These are phyloP conservation scores for Discostella pseudostelligera DNA, from an alignment of 108 stramenopile species.

Conservation along the genomic window DNA sequence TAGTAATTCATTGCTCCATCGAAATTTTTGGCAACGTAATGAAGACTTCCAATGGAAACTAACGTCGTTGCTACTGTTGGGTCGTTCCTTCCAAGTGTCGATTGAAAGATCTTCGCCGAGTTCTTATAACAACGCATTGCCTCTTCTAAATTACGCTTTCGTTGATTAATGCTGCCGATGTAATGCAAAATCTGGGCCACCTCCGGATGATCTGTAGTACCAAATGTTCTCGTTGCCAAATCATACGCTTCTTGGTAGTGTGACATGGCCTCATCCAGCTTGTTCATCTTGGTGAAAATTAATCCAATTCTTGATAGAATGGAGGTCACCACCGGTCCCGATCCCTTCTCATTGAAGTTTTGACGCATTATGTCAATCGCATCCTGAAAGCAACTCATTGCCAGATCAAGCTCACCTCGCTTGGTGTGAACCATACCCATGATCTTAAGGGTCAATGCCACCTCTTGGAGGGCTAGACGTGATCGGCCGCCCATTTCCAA, in stretches of 20 bases:
- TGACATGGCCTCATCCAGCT: conserved; percentile 68
- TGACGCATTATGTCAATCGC: conserved; percentile 63
- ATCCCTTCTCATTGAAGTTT: conserved; percentile 47
- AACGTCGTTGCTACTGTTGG: conserved; percentile 76
- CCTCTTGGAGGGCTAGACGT: conserved; percentile 57
- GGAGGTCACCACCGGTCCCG: conserved; percentile 45
- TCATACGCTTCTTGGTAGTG: conserved; percentile 79
- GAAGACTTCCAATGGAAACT: conserved; percentile 78
- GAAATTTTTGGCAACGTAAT: conserved; percentile 72
- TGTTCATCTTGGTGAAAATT: conserved; percentile 68
- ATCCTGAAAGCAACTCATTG: conserved; percentile 71
- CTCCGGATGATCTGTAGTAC: conserved; percentile 68
- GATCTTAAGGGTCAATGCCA: conserved; percentile 75
- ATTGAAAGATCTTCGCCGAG: conserved; percentile 74
- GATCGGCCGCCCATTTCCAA: conserved; percentile 24
- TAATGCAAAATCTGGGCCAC: conserved; percentile 77
- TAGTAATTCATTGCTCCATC: conserved; percentile 82
- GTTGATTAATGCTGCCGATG: conserved; percentile 71
- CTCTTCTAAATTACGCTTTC: conserved; percentile 52
- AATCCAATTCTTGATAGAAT: conserved; percentile 68
- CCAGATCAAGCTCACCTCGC: conserved; percentile 62
- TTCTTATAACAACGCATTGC: conserved; percentile 83
- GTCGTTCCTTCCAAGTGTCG: conserved; percentile 69
- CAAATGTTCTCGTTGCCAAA: conserved; percentile 54
- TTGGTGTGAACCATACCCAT: conserved; percentile 53